Base-by-base conservation (phyloP, 768 basidiomycete species). In the Trametes cingulata region DNA sequence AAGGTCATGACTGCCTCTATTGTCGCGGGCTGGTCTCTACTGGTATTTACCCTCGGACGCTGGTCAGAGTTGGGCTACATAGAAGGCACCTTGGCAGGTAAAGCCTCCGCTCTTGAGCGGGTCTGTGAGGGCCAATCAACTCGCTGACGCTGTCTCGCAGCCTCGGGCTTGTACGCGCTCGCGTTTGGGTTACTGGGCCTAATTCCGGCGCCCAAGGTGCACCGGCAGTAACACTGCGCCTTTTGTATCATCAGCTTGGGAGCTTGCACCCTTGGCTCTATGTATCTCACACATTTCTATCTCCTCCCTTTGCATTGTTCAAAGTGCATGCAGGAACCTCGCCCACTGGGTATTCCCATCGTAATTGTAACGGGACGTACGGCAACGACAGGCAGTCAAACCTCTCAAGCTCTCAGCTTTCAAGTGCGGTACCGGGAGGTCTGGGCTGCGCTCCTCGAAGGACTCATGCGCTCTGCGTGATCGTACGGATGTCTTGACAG, bases 161-260 rank as follows among this genome's bases (percentile, higher is more conserved):
- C 87, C 12, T 85, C 83, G 12, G 86, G 85, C 10, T 70, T 90
- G 46, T 92, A 91, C 65, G 83, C 84, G 8, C 77, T 90, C 41
- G 76, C 76, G 19, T 89, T 92, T 67, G 90, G 90, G n/a, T 71
- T 90, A 36, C 80, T 92, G 57, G 90, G 89, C 2, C 76, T 92
- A 20, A 74, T 91, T 52, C 87, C 89, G 14, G 81, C 82, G 24
- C 88, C 88, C 13, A 82, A 77, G 71, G 74, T 81, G 52, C 76
- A 81, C 77, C 74, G 76, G 19, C 66, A 69, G 37, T 77, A 61
- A 71, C 25, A 1, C 9, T 17, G n/a, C 15, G 27, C 22, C 22
- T 35, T 24, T 33, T 58, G 51, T 63, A 57, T 46, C 20, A 42
- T 42, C 24, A 29, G n/a, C n/a, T n/a, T n/a, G n/a, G n/a, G 52